Base-by-base conservation (phyloP, 306 rosid genomes). In the Castanea mollissima region DNA sequence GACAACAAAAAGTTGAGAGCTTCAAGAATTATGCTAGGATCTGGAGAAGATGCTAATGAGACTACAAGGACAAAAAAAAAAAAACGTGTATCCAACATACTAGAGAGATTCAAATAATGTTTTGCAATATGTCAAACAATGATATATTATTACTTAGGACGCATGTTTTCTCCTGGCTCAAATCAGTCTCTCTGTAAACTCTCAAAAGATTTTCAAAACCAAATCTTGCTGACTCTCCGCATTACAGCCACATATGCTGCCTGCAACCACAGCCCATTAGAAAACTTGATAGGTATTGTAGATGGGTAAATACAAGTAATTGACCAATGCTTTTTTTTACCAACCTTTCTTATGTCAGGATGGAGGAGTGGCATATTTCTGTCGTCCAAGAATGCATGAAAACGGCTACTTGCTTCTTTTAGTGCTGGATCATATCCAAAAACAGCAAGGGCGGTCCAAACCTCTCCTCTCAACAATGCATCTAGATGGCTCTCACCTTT, bases 401-500 rank as follows among this genome's bases (percentile, higher is more conserved):
- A 95, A 35, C 97, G 91, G 87, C 78, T 92, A 82, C 51, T 90
- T 55, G 88, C 99, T 90, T 95, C 97, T 75, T 86, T 83, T 29
- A 92, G 85, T 27, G 99, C 91, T 27, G 15, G 86, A 23, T 88
- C 92, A 64, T 92, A 91, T 77, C 99, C 97, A 65, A 85, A 86
- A 63, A 55, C 46, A 46, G 96, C 91, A 75, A 95, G 98, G 72
- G 91, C 92, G 62, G 91, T 80, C 94, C 92, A 89, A 85, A 95
- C 34, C 81, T 92, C 97, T 84, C 99, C 99, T 81, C 99, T 92
- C 87, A 95, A 85, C 99, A 92, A 86, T 29, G 97, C 91, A 86
- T 95, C 94, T 64, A 91, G 85, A 84, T 88, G 88, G 83, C 82
- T 78, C 83, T 88, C 88, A 1, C 80, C 82, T 11, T 84, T 85